These are phyloP conservation scores for Mucor sp. DNA, from an alignment of 371 early-diverging fungal genomes.

Conservation along the genomic window DNA sequence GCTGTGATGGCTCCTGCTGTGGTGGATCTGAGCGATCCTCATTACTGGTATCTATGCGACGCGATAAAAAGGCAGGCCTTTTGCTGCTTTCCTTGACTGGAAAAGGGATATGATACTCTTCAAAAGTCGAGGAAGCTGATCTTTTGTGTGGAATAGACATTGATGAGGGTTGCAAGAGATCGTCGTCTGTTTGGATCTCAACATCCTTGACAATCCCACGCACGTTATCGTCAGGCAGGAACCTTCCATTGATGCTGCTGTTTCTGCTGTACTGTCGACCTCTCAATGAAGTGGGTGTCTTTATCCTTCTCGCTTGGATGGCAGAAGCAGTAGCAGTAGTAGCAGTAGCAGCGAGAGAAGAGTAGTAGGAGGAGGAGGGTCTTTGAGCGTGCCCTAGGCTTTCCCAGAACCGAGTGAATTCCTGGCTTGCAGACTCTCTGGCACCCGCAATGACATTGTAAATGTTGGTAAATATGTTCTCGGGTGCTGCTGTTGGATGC, in stretches of 20 bases:
- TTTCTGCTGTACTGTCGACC: not conserved
- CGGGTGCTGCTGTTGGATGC: not conserved
- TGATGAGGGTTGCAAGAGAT: not conserved
- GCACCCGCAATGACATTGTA: constrained; percentile 15
- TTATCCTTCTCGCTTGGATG: not conserved
- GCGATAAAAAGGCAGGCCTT: not conserved
- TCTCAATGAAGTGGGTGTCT: not conserved
- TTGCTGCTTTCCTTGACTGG: not conserved
- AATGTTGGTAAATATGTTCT: not conserved
- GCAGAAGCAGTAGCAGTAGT: not conserved
- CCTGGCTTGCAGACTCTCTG: constrained; percentile 22
- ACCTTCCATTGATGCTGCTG: constrained; percentile 12
- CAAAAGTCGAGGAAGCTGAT: not conserved
- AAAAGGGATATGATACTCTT: not conserved
- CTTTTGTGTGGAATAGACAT: not conserved
- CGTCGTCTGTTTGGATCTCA: constrained; percentile 20
- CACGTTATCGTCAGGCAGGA: constrained; percentile 11
- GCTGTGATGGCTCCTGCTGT: too few species aligned
- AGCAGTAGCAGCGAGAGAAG: not conserved
- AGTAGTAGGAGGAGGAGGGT: not conserved
- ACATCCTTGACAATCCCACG: constrained; percentile 1
- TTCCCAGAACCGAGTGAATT: constrained; percentile 23
- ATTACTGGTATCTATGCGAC: not conserved
- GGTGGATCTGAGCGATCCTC: not conserved
- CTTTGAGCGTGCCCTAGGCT: not conserved